Conservation (phyloP, 495 filamentous ascomycete genomes). For the Hyaloscypha hepaticicola region DNA sequence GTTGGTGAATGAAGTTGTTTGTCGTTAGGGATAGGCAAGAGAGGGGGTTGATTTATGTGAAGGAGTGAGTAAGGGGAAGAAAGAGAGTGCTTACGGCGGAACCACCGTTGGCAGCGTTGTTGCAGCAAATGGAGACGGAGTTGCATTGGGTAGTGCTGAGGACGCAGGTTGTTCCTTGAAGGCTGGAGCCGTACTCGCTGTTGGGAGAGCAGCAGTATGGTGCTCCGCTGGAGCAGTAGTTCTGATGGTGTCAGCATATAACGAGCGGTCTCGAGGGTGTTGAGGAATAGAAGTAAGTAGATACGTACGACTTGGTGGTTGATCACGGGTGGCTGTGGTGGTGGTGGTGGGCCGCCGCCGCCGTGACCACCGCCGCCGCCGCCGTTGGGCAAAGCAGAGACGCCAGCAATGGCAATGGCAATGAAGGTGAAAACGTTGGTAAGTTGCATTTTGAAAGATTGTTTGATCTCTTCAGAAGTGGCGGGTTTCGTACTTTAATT, state of each 20-base stretch:
- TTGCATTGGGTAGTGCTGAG: not conserved
- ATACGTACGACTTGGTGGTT: not conserved
- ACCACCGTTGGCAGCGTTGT: not conserved
- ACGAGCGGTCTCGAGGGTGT: too few relatives aligned
- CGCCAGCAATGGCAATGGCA: too few relatives aligned
- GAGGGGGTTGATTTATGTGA: too few relatives aligned
- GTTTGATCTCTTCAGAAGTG: not conserved
- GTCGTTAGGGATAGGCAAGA: too few relatives aligned
- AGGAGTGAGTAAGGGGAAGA: too few relatives aligned
- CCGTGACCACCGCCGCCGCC: too few relatives aligned
- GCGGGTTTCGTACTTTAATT: not conserved
- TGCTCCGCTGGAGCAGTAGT: not conserved
- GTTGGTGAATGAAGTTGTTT: too few relatives aligned
- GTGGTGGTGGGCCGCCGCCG: too few relatives aligned
- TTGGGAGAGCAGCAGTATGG: slow-evolving; percentile 9
- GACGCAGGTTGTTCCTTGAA: slow-evolving; percentile 1
- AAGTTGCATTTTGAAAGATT: slow-evolving; percentile 15
- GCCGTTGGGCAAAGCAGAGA: too few relatives aligned
- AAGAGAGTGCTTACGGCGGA: too few relatives aligned
- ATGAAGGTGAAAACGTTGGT: not conserved
- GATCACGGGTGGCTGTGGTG: not conserved
- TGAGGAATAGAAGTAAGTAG: not conserved
- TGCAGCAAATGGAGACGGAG: slow-evolving; percentile 2
- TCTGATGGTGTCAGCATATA: not conserved
- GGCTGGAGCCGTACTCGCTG: not conserved